phyloP scores from a whole-genome alignment of 352 stramenopile genomes.

The Globisporangium megalacanthum region DNA sequence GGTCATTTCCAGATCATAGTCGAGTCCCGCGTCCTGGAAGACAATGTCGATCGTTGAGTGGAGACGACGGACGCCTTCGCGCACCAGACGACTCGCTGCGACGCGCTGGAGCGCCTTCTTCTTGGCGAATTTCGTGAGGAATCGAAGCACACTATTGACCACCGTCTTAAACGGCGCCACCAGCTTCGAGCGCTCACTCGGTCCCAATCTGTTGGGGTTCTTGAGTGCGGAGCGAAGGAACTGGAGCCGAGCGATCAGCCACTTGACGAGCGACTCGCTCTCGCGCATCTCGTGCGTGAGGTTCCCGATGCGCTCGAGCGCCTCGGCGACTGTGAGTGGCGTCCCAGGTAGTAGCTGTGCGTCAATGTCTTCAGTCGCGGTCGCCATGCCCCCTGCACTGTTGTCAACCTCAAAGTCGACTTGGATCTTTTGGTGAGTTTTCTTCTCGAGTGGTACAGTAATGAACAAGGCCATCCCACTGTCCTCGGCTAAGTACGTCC shows the following conservation, averaged over 20 bases:
- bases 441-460: too few species aligned
- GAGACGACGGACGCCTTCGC: background rate
- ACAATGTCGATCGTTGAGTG: conserved; percentile 6
- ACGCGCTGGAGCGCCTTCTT: conserved; percentile 8
- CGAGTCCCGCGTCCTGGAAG: conserved; percentile 1
- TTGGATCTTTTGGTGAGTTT: too few species aligned
- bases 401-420: too few species aligned
- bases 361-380: background rate
- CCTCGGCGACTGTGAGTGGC: background rate
- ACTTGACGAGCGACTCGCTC: conserved; percentile 3
- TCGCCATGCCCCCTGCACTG: too few species aligned
- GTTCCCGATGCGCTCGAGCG: background rate
- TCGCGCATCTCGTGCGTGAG: conserved; percentile 7
- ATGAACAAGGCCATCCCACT: too few species aligned
- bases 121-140: background rate
- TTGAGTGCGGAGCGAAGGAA: conserved; percentile 3
- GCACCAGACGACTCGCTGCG: background rate
- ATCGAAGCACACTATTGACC: background rate
- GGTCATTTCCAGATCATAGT: conserved; percentile 6
- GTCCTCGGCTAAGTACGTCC: too few species aligned
- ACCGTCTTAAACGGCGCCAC: conserved; percentile 1
- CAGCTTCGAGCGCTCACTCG: background rate
- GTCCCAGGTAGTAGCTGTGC: background rate
- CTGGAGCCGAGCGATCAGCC: conserved; percentile 1
- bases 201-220: background rate